A percentile compares a stretch with the other conserved stretches of the same genome.
Evolutionary conservation across 2,329 filamentous ascomycete genomes (phyloP).

Genomic region (Ramularia endophylla): DNA sequence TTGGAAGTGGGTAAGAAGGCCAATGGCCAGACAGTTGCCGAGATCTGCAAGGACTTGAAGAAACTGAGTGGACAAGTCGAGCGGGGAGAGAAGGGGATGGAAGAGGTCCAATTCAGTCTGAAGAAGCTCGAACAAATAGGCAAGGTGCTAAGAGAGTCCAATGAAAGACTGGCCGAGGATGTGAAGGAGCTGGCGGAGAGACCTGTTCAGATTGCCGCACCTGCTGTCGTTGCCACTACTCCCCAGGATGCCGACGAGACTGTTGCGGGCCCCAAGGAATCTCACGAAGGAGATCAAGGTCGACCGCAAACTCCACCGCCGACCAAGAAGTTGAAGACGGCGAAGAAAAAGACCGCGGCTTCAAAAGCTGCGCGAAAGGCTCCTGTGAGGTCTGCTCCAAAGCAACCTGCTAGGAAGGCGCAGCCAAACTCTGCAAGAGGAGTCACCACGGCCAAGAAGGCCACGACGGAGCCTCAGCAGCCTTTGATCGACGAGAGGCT

Average conservation of each 20-base stretch:
- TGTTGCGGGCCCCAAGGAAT: no score
- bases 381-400: not conserved
- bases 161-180: slow-evolving; percentile 13
- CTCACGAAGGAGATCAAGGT: not conserved
- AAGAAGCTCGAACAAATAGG: slow-evolving; percentile 15
- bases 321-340: slow-evolving; percentile 6
- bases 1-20: slow-evolving; percentile 20
- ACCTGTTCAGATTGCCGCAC: not conserved
- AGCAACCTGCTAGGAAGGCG: not conserved
- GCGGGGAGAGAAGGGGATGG: slow-evolving; percentile 7
- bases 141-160: slow-evolving; percentile 15
- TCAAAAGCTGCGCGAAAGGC: slow-evolving; percentile 5
- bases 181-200: slow-evolving; percentile 9
- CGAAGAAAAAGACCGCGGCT: slow-evolving; percentile 6
- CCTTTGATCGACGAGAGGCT: slow-evolving; percentile 5
- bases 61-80: slow-evolving; percentile 14
- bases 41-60: slow-evolving; percentile 13
- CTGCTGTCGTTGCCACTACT: not conserved
- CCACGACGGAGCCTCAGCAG: not conserved
- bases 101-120: slow-evolving; percentile 16
- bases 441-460: not conserved
- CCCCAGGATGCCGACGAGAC: not conserved
- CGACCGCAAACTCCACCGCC: not conserved
- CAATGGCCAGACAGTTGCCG: slow-evolving; percentile 10
- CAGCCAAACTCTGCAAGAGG: not conserved